Conservation (phyloP, 2,329 filamentous ascomycete species). For the Bipolaris cookei region DNA sequence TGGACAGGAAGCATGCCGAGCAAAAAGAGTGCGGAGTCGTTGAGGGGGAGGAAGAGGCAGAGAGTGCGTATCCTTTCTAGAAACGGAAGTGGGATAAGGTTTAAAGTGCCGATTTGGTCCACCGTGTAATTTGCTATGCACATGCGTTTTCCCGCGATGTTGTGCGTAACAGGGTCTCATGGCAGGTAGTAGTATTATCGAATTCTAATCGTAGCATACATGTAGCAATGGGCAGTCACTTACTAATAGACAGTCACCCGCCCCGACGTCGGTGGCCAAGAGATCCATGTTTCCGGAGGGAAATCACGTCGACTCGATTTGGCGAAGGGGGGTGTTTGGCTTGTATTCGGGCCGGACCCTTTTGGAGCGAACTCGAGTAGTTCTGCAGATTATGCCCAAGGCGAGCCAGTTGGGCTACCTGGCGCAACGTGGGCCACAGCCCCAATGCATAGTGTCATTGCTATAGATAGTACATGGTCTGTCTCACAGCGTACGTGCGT, state of each 20-base stretch:
- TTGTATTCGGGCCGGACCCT: conserved; percentile 9
- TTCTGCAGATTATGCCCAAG: conserved; percentile 7
- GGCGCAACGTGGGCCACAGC: not conserved
- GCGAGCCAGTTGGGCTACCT: not conserved
- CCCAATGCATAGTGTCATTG: not conserved
- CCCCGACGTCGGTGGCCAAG: not conserved
- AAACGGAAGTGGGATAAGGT: not conserved
- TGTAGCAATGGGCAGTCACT: no score
- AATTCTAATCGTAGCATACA: not conserved
- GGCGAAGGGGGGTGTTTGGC: not conserved
- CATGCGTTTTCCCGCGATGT: not conserved
- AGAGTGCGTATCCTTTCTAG: conserved; percentile 66
- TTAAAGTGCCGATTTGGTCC: not conserved
- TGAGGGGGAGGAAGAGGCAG: conserved; percentile 64
- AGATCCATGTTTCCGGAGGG: not conserved
- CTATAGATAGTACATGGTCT: not conserved
- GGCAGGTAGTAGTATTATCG: not conserved
- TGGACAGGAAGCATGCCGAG: conserved; percentile 75
- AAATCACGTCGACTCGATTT: not conserved
- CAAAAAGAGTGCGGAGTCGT: conserved; percentile 73
- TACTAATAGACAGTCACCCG: no score
- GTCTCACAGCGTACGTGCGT: not conserved
- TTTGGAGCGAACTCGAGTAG: conserved; percentile 5
- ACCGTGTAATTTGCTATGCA: not conserved
- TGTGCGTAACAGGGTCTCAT: not conserved